Evolutionary conservation across 805 yeast genomes (phyloP), one percentile per base, ranked within the genome.

Genomic region (Ogataea thermomethanolica): DNA sequence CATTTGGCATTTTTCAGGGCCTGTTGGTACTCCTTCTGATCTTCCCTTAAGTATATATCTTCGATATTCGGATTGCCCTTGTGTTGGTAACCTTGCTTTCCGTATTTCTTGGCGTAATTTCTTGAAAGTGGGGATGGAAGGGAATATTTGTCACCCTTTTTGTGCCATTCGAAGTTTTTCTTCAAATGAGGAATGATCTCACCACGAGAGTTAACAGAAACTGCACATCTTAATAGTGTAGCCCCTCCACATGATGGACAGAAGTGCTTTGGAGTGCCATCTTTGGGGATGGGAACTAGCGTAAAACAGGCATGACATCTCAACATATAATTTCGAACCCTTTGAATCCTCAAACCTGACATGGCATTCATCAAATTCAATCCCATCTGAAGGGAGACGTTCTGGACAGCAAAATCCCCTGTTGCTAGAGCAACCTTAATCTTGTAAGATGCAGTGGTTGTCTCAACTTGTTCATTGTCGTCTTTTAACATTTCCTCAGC

Each of bases 371-470:
- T 83, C 51, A 91, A 70, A 50, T 86, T 84, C 43, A 93, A 63
- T 5, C 96, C 96, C 53, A 93, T 73, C 62, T 91, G 98, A 66
- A 93, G 71, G 1, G 96, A 77, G 11, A 90, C 96, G 63, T 93
- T 93, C 64, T 93, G 99, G 55, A 91, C 87, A 2, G 99, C 98
- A 67, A 91, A 93, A 76, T 93, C 99, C 21, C 95, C 95, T 0
- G 97, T 84, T 0, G 96, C 82, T 35, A 93, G 65, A 2, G 97
- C 99, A 13, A 83, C 93, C 48, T 80, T 76, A 43, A 82, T 73
- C n/a, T 65, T 51, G 8, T 65, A 54, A 5, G 36, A 57, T 2
- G 53, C 43, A 3, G 57, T 54, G 12, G 66, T 64, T 10, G 65
- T 54, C 14, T 64, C 73, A 34, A 78, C 69, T 43, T 75, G 73